Conservation (phyloP, 2,329 filamentous ascomycete genomes). For the Rhynchosporium agropyri region DNA sequence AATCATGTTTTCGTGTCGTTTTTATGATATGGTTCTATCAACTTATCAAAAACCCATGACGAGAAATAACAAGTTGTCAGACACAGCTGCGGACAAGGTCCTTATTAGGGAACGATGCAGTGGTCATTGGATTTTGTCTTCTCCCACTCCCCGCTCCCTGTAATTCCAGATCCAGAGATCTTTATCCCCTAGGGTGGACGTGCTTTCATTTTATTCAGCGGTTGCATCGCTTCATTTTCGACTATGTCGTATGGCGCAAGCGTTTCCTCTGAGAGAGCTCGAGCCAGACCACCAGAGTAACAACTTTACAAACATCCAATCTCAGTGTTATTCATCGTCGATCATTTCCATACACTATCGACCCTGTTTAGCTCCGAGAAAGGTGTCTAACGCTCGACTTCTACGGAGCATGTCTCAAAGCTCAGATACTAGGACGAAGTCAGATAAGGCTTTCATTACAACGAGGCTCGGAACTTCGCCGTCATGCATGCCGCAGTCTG, state of each 20-base stretch:
- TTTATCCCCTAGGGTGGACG: constrained; percentile 11
- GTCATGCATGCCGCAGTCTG: background rate
- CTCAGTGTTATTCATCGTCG: background rate
- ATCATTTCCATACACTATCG: background rate
- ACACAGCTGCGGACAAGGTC: constrained; percentile 2
- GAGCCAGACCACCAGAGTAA: background rate
- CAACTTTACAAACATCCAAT: background rate
- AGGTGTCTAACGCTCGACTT: background rate
- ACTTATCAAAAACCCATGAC: background rate
- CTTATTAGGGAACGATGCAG: constrained; percentile 5
- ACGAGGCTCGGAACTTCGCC: background rate
- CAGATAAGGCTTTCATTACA: background rate
- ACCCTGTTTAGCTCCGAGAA: background rate
- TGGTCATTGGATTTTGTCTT: constrained; percentile 7
- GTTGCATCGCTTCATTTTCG: constrained; percentile 7
- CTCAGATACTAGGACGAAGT: background rate
- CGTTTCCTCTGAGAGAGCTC: background rate
- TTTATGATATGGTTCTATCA: background rate
- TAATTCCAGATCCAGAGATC: constrained; percentile 9
- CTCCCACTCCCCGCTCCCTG: constrained; percentile 11
- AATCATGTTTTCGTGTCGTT: background rate
- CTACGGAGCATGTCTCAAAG: background rate
- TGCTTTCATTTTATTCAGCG: constrained; percentile 20
- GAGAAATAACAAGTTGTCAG: background rate
- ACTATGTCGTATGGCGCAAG: background rate